phyloP scores from a whole-genome alignment of 345 rosid genomes.

The Clarkia xantiana region DNA sequence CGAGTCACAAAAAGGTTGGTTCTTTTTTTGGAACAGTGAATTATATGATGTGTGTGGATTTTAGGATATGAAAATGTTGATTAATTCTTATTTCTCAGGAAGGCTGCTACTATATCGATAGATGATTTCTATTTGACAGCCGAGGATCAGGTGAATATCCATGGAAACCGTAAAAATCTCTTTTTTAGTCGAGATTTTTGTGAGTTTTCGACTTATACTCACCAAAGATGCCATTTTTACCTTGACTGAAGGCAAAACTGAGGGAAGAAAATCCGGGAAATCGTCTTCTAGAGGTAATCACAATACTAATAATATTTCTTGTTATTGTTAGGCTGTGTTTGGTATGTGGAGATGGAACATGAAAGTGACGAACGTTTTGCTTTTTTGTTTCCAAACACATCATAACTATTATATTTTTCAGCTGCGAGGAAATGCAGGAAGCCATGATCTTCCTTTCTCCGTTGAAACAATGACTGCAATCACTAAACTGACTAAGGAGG shows the following conservation, averaged over 20 bases:
- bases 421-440: constrained; percentile 95
- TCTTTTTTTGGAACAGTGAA: neutral
- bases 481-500: constrained; percentile 53
- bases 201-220: no score
- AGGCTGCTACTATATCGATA: constrained; percentile 67
- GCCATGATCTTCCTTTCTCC: constrained; percentile 90
- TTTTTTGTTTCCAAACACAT: neutral
- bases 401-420: constrained; percentile 13
- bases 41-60: neutral
- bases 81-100: constrained; percentile 31
- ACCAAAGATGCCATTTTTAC: neutral
- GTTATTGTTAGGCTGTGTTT: no score
- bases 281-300: constrained; percentile 60
- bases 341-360: no score
- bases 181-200: neutral
- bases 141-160: constrained; percentile 53
- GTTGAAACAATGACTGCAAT: constrained; percentile 45
- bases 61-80: constrained; percentile 3
- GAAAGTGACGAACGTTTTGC: neutral
- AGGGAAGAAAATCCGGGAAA: constrained; percentile 67
- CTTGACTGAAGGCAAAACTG: constrained; percentile 49
- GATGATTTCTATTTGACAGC: constrained; percentile 94
- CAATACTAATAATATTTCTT: constrained; percentile 3
- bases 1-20: constrained; percentile 51
- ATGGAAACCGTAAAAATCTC: neutral